Evolutionary conservation across 148 eudicot species (phyloP).

Genomic region (Rhododendron ferrugineum): DNA sequence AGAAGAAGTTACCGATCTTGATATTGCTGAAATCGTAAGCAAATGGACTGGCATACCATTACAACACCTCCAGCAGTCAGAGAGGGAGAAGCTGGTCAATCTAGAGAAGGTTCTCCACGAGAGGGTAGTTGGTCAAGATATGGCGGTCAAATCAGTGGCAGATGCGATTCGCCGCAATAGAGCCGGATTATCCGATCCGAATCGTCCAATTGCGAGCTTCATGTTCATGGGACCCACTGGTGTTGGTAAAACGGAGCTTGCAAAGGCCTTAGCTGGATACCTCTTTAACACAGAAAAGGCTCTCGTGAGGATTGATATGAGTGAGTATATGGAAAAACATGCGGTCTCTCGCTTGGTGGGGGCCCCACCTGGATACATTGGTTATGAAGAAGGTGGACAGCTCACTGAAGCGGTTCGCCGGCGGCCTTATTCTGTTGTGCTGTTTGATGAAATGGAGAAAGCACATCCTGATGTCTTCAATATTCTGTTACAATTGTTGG

Average conservation of each 20-base stretch:
- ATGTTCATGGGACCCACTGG: conserved; percentile 36
- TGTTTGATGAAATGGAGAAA: conserved; percentile 32
- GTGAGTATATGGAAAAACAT: conserved; percentile 31
- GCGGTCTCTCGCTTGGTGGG: conserved; percentile 30
- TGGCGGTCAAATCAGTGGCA: conserved; percentile 31
- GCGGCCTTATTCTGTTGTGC: conserved; percentile 30
- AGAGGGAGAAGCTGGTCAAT: conserved; percentile 24
- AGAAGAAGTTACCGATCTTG: conserved; percentile 28
- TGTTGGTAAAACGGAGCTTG: conserved; percentile 31
- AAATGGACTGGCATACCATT: conserved; percentile 32
- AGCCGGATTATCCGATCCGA: conserved; percentile 27
- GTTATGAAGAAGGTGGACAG: conserved; percentile 33
- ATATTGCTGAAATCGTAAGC: conserved; percentile 32
- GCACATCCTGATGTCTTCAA: conserved; percentile 32
- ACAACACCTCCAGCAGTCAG: conserved; percentile 25
- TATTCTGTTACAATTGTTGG: conserved; percentile 26
- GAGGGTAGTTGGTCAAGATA: conserved; percentile 28
- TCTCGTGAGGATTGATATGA: conserved; percentile 30
- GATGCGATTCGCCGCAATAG: conserved; percentile 28
- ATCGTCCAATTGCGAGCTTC: conserved; percentile 30
- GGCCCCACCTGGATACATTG: conserved; percentile 29
- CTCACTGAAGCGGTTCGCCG: conserved; percentile 26
- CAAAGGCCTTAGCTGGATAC: conserved; percentile 23
- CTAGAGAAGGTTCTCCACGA: conserved; percentile 24
- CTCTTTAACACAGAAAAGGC: conserved; percentile 30